Evolutionary conservation across 2,329 filamentous ascomycete genomes (phyloP), one percentile per base, ranked within the genome.

Genomic region (Ophiostoma angusticollis): DNA sequence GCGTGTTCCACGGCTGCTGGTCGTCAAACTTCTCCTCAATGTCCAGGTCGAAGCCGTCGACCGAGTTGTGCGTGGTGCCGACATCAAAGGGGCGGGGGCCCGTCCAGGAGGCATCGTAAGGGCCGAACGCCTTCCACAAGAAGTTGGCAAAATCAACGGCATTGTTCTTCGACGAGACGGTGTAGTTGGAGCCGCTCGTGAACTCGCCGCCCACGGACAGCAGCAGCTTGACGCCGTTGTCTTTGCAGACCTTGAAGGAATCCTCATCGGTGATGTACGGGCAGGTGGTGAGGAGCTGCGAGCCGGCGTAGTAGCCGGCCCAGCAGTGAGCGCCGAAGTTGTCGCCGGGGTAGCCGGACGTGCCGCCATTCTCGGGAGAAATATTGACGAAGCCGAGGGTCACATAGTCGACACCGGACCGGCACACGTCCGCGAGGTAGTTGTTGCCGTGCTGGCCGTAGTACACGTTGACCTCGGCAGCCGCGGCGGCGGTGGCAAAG

Each of bases 141-240:
- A 61, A 61, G 25, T 58, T 43, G 35, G 55, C 60, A 49, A 63
- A 62, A 12, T 53, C 45, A 14, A 44, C 33, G 24, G 57, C 60
- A 6, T 54, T 50, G 14, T 46, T 38, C 8, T 44, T 39, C 29
- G 40, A 49, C 2, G 54, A 55, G 29, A 63, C 37, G 12, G 52
- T 50, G 46, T 63, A 63, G 53, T 60, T 52, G 42, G 49, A 52
- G 9, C 11, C 18, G 7, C 37, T 18, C 6, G 42, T 42, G 34
- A 47, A 57, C 9, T 45, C 68, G 29, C 77, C 76, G 31, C 77
- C 77, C 33, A 81, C 65, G 11, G 76, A 80, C 19, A 80, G 62
- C 30, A 80, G 56, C 37, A 81, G 68, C 45, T 74, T 79, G 58
- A 78, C 80, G 40, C 68, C 67, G 40, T 68, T 56, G 5, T 53